These are phyloP conservation scores for Suillus alpinus DNA, from an alignment of 768 basidiomycete genomes.

Conservation along the genomic window DNA sequence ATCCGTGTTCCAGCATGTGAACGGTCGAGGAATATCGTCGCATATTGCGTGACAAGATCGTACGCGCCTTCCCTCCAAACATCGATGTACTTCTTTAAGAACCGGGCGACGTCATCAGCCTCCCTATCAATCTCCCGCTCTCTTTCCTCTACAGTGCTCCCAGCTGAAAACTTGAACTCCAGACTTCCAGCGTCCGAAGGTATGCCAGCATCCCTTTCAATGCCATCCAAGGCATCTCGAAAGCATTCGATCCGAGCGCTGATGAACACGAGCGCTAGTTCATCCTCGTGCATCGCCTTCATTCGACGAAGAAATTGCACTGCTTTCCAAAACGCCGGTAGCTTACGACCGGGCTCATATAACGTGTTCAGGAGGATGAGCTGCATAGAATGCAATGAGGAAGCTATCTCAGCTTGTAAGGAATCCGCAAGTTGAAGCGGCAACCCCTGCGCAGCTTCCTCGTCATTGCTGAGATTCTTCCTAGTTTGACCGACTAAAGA, in stretches of 20 bases:
- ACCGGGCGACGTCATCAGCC: slow-evolving; percentile 70
- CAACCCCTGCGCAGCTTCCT: neutral
- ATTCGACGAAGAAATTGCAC: slow-evolving; percentile 84
- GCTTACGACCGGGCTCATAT: slow-evolving; percentile 77
- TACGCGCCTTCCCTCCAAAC: slow-evolving; percentile 90
- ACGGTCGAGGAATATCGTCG: slow-evolving; percentile 84
- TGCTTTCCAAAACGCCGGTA: slow-evolving; percentile 88
- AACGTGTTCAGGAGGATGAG: slow-evolving; percentile 74
- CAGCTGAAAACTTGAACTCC: slow-evolving; percentile 12
- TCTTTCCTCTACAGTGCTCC: slow-evolving; percentile 27
- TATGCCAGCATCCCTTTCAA: slow-evolving; percentile 40
- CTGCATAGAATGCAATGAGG: slow-evolving; percentile 65
- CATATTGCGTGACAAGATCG: slow-evolving; percentile 87
- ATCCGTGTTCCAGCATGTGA: slow-evolving; percentile 28
- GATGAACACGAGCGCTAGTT: slow-evolving; percentile 86
- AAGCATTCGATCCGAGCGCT: slow-evolving; percentile 68
- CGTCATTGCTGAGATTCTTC: neutral
- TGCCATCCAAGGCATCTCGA: slow-evolving; percentile 51
- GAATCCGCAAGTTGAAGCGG: slow-evolving; percentile 38
- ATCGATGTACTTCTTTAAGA: slow-evolving; percentile 85
- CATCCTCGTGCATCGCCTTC: slow-evolving; percentile 66
- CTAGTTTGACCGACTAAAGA: slow-evolving; percentile 43
- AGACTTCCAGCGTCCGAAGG: slow-evolving; percentile 26
- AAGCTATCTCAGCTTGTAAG: slow-evolving; percentile 63
- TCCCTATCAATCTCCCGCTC: slow-evolving; percentile 54